Conservation (phyloP, 441 rosid genomes). For the Francoa sonchifolia region DNA sequence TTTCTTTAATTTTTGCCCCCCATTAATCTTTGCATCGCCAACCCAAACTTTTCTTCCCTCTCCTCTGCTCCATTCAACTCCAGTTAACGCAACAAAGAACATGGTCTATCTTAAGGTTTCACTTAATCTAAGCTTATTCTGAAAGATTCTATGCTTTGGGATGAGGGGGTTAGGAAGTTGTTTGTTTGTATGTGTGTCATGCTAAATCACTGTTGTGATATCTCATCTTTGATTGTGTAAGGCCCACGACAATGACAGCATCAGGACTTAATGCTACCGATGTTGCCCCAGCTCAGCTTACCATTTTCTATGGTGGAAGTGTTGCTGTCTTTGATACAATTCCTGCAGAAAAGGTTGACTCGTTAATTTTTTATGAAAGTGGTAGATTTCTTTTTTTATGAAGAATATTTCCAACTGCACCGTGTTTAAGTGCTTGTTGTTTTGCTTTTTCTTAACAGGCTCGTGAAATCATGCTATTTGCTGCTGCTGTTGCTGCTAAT, state of each 20-base stretch:
- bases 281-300: conserved; percentile 42
- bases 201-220: too few relatives aligned
- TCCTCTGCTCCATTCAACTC: too few relatives aligned
- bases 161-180: too few relatives aligned
- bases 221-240: conserved; percentile 12
- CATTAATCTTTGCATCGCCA: too few relatives aligned
- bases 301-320: conserved; percentile 72
- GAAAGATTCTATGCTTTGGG: too few relatives aligned
- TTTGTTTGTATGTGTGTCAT: background rate
- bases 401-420: conserved; percentile 2
- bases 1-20: too few relatives aligned
- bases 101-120: too few relatives aligned
- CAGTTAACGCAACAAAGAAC: too few relatives aligned
- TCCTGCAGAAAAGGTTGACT: conserved; percentile 57
- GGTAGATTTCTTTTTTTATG: too few relatives aligned
- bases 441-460: conserved; percentile 18
- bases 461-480: conserved; percentile 52
- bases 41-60: too few relatives aligned
- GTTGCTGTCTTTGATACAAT: conserved; percentile 60
- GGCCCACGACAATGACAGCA: conserved; percentile 20
- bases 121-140: too few relatives aligned
- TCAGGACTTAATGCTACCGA: conserved; percentile 20
- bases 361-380: background rate
- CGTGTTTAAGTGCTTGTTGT: conserved; percentile 10
- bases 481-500: conserved; percentile 33